Percentiles rank a stretch among this genome's conserved stretches.
Evolutionary conservation across 371 early-diverging fungal species (phyloP).

Genomic region (Mucor mucedo): DNA sequence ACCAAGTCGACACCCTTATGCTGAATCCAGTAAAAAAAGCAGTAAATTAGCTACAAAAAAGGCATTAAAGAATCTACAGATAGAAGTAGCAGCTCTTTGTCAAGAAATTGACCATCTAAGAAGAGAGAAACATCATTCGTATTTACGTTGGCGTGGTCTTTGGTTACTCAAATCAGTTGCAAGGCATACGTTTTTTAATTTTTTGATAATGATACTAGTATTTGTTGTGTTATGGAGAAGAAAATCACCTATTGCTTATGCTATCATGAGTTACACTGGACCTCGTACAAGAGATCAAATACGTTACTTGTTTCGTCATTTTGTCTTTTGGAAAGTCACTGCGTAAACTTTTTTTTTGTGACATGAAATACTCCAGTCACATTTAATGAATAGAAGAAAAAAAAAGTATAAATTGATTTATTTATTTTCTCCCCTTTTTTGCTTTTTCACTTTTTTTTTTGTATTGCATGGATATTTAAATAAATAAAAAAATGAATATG

Average conservation of each 20-base stretch:
- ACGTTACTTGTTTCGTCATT: slow-evolving; percentile 21
- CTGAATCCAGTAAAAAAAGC: background rate
- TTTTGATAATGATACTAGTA: slow-evolving; percentile 32
- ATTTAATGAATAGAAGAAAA: background rate
- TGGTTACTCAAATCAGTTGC: slow-evolving; percentile 16
- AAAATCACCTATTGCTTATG: slow-evolving; percentile 48
- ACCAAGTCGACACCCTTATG: slow-evolving; percentile 21
- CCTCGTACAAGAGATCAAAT: slow-evolving; percentile 24
- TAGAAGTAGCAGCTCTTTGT: slow-evolving; percentile 8
- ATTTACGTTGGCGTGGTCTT: slow-evolving; percentile 24
- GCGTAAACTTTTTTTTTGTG: slow-evolving; percentile 23
- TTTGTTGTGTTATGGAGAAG: slow-evolving; percentile 37
- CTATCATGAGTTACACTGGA: slow-evolving; percentile 34
- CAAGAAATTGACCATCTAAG: slow-evolving; percentile 42
- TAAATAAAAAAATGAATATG: slow-evolving; percentile 1
- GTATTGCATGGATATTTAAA: background rate
- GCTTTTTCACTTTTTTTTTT: background rate
- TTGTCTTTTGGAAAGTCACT: slow-evolving; percentile 42
- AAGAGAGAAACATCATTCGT: slow-evolving; percentile 13
- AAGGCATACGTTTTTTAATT: slow-evolving; percentile 41
- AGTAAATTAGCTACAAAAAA: background rate
- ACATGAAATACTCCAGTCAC: background rate
- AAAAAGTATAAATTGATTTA: background rate
- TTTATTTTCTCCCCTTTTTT: background rate
- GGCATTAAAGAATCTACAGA: slow-evolving; percentile 49